Percentiles rank a stretch among this genome's conserved stretches.
Evolutionary conservation across 352 stramenopile genomes (phyloP).

Genomic region (Blastocystis sp.): DNA sequence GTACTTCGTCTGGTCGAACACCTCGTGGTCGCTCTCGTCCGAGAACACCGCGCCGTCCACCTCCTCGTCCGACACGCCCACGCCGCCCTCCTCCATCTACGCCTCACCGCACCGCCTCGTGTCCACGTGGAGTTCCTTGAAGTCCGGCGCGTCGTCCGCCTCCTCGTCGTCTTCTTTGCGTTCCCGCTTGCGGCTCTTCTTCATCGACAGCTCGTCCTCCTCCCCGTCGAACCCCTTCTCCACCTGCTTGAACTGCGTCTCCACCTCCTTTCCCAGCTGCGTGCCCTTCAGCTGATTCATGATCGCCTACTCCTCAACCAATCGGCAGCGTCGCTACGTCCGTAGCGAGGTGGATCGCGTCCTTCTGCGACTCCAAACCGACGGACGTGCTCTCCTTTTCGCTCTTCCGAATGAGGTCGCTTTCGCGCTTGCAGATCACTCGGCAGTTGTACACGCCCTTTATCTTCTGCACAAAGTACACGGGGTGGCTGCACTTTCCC

Average conservation of each 20-base stretch:
- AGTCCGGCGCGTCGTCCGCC: slow-evolving; percentile 26
- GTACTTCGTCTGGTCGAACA: slow-evolving; percentile 3
- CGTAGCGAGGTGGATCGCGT: not conserved
- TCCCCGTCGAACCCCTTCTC: slow-evolving; percentile 35
- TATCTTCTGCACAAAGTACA: slow-evolving; percentile 56
- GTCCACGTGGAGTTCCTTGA: not conserved
- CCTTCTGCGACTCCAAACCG: not conserved
- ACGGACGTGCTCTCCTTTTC: slow-evolving; percentile 1
- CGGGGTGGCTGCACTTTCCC: not conserved
- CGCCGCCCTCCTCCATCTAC: slow-evolving; percentile 36
- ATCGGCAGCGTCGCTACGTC: not conserved
- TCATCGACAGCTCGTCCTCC: slow-evolving; percentile 11
- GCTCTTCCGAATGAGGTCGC: slow-evolving; percentile 36
- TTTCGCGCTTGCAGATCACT: slow-evolving; percentile 22
- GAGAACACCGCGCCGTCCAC: slow-evolving; percentile 34
- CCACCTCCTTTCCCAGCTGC: not conserved
- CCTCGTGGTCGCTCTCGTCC: slow-evolving; percentile 53
- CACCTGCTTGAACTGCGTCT: slow-evolving; percentile 38
- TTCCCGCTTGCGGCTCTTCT: not conserved
- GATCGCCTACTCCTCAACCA: not conserved
- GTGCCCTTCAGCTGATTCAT: slow-evolving; percentile 22
- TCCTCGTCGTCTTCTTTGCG: slow-evolving; percentile 3
- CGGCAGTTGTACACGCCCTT: slow-evolving; percentile 35
- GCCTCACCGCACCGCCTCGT: not conserved
- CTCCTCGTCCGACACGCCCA: slow-evolving; percentile 14